Base-by-base conservation (phyloP, 164 flowering plant genomes). In the Malania oleifera region DNA sequence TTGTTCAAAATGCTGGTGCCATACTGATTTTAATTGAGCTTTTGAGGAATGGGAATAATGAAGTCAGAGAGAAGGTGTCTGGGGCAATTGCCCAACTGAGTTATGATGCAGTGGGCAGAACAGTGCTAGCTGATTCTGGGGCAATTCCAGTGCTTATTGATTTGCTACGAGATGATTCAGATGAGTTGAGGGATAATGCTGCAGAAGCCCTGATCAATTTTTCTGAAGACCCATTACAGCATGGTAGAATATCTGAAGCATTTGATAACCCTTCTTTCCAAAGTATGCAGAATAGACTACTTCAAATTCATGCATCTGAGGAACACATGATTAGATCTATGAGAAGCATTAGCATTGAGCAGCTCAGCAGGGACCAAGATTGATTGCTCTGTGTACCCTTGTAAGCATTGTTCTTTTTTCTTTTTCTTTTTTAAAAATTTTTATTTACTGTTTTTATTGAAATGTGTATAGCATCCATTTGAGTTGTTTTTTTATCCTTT, bases 41-140 rank as follows among this genome's bases (percentile, higher is more conserved):
- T 70, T 51, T 80, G 62, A 63, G 63, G 26, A 56, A 60, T 60
- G 70, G 67, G 24, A 61, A 38, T 49, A 34, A 27, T 44, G 79
- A 72, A 48, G 70, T 75, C 17, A 67, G 55, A 60, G 76, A 80
- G 43, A 75, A 67, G 55, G 80, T 72, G 2, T 67, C 81, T 11
- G 77, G 81, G 29, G 81, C 74, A 43, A 70, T 78, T 59, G 80
- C 83, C 19, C 81, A 75, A 63, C 63, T 82, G 75, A 82, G 83
- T 58, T 69, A 76, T 37, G 62, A 73, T 60, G 71, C 59, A 41
- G 64, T 3, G 11, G 78, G 76, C 25, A 67, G 77, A 45, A 54
- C 14, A 29, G 77, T 69, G 9, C 70, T 82, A 50, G 74, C 63
- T 20, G 73, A 75, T 50, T 76, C 62, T 1, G 85, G 82, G 40